These are phyloP conservation scores for Dipteronia sinensis DNA, from an alignment of 345 rosid species.

Conservation along the genomic window DNA sequence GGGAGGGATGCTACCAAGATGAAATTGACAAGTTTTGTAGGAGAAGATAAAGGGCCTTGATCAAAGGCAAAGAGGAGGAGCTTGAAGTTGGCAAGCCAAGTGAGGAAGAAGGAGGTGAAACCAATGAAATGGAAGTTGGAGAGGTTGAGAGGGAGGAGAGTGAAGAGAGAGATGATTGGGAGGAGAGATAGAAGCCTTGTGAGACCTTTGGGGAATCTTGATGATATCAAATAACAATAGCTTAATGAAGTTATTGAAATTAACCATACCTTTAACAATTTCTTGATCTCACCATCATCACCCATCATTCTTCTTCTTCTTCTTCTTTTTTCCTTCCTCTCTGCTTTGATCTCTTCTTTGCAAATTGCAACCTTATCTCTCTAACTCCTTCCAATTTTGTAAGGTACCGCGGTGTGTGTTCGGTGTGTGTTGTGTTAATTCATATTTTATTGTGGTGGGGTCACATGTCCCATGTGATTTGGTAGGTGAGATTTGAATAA, in stretches of 20 bases:
- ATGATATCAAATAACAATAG: slow-evolving; percentile 35
- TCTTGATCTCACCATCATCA: slow-evolving; percentile 17
- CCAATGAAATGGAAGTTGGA: slow-evolving; percentile 28
- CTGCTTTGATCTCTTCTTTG: no score
- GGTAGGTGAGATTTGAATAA: not conserved
- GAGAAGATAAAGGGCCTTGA: slow-evolving; percentile 39
- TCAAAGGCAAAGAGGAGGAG: slow-evolving; percentile 52
- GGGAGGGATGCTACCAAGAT: slow-evolving; percentile 39
- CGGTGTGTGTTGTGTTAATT: not conserved
- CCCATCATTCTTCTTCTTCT: not conserved
- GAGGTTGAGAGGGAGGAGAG: slow-evolving; percentile 35
- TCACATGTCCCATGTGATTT: not conserved
- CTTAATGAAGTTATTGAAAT: slow-evolving; percentile 16
- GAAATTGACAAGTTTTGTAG: slow-evolving; percentile 21
- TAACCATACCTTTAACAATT: slow-evolving; percentile 37
- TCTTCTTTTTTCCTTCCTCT: not conserved
- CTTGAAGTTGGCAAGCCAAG: slow-evolving; percentile 46
- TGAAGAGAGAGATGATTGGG: slow-evolving; percentile 44
- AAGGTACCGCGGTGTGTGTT: no score
- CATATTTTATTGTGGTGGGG: not conserved
- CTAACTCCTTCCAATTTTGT: no score
- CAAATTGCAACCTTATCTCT: no score
- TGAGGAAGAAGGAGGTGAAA: slow-evolving; percentile 35
- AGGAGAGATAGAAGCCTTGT: slow-evolving; percentile 40
- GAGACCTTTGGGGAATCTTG: slow-evolving; percentile 31